Percentiles rank a stretch among this genome's conserved stretches.
These are phyloP conservation scores for Hanseniaspora hatyaiensis DNA, from an alignment of 805 yeast genomes.

Conservation along the genomic window DNA sequence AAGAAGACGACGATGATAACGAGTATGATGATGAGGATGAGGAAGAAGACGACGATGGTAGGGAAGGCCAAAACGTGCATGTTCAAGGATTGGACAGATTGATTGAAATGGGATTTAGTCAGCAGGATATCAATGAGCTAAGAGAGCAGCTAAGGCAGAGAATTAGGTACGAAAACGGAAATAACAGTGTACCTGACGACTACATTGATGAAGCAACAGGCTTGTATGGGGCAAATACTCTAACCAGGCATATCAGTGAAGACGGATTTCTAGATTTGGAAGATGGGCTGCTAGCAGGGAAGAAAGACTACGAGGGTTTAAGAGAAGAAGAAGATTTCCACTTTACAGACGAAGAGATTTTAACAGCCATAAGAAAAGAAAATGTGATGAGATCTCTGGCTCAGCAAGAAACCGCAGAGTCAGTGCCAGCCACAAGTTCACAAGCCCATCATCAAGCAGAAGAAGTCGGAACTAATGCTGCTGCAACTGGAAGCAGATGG, in stretches of 20 bases:
- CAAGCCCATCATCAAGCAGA: too few species aligned
- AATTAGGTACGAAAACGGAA: slow-evolving; percentile 29
- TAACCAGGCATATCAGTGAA: slow-evolving; percentile 7
- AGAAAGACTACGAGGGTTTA: not conserved
- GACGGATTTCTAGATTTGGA: slow-evolving; percentile 14
- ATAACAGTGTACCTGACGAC: slow-evolving; percentile 15
- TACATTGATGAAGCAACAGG: slow-evolving; percentile 20
- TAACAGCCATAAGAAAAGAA: not conserved
- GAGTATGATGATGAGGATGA: slow-evolving; percentile 16
- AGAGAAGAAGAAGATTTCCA: slow-evolving; percentile 12
- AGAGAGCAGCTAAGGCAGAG: slow-evolving; percentile 63
- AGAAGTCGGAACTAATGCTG: too few species aligned
- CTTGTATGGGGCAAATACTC: not conserved
- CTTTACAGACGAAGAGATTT: slow-evolving; percentile 14
- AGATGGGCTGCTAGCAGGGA: slow-evolving; percentile 2
- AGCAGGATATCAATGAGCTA: slow-evolving; percentile 59
- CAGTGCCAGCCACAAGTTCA: too few species aligned
- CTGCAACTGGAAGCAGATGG: not conserved
- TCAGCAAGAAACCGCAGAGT: not conserved
- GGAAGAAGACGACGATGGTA: slow-evolving; percentile 12
- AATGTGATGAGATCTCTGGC: not conserved
- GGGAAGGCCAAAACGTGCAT: slow-evolving; percentile 20
- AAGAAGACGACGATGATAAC: not conserved
- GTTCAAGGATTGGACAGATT: slow-evolving; percentile 80
- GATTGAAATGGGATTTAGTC: slow-evolving; percentile 71